Evolutionary conservation across 192 early-diverging fungal genomes (phyloP).

Genomic region (Umbelopsis isabellina): DNA sequence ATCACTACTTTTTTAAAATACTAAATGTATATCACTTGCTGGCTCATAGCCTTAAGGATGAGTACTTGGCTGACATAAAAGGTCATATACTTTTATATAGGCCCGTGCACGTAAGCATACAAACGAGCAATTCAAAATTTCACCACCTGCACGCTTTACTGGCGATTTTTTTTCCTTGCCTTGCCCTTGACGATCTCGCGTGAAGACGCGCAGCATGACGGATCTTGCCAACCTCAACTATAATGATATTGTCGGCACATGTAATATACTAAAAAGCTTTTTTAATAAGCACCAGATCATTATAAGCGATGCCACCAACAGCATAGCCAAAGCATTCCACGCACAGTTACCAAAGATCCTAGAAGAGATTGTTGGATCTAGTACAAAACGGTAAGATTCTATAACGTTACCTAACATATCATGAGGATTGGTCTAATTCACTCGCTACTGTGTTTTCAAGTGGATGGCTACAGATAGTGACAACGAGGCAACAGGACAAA

Average conservation of each 20-base stretch:
- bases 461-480: slow-evolving; percentile 11
- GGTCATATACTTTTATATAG: neutral
- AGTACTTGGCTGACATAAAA: too few relatives aligned
- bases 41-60: too few relatives aligned
- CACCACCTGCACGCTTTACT: neutral
- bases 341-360: slow-evolving; percentile 20
- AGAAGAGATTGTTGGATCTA: slow-evolving; percentile 3
- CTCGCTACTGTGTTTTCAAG: neutral
- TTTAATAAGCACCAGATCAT: neutral
- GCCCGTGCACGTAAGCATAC: slow-evolving; percentile 2
- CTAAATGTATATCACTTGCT: too few relatives aligned
- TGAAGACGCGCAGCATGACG: slow-evolving; percentile 6
- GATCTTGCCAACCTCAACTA: slow-evolving; percentile 13
- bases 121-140: slow-evolving; percentile 6
- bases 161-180: neutral
- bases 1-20: neutral
- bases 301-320: slow-evolving; percentile 6
- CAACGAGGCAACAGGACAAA: neutral
- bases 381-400: neutral
- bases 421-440: too few relatives aligned
- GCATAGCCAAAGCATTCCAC: slow-evolving; percentile 2
- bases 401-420: too few relatives aligned
- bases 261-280: slow-evolving; percentile 18
- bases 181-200: neutral
- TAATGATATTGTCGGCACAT: slow-evolving; percentile 9